Evolutionary conservation across 768 basidiomycete genomes (phyloP), one percentile per base, ranked within the genome.

Genomic region (Suillus occidentalis): DNA sequence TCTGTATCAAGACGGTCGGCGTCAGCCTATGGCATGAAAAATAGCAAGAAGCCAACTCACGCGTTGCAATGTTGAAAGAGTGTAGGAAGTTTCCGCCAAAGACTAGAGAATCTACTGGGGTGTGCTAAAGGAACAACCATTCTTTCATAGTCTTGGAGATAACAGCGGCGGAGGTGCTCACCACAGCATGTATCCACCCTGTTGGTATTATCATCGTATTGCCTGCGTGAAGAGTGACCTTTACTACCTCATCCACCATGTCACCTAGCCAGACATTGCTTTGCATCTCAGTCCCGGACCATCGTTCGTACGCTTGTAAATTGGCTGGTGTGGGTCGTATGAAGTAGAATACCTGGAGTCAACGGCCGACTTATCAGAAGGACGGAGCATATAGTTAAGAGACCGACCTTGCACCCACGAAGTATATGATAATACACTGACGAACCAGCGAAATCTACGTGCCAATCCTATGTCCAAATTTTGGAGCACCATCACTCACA

Each of bases 71-170:
- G 70, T 94, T 89, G 76, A 91, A 95, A 9, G 95, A 96, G 77
- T 99, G 97, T 59, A 99, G 76, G 75, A 98, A 99, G 76, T 99
- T 99, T 45, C 97, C 97, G 1, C 97, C 97, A 72, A 99, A 97
- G 1, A 99, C 97, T 49, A 99, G 81, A 5, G 96, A 91, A 73
- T 99, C 95, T 39, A 84, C 77, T 0, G 97, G 97, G 0, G 97
- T 99, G 76, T 93, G 89, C 91, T 97, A 70, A 40, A 65, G 49
- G 50, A 28, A 13, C 18, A 28, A 4, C 14, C 20, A 65, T n/a
- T 63, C 40, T 43, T 68, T 55, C 67, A 61, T 64, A n/a, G 61
- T 50, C 61, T 22, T 39, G 45, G 16, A 28, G 25, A 60, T 18
- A 7, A 50, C 40, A 14, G 60, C 60, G 40, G 50, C 42, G 37